These are phyloP conservation scores for Vanderwaltozyma yarrowii DNA, from an alignment of 805 yeast genomes.

Conservation along the genomic window DNA sequence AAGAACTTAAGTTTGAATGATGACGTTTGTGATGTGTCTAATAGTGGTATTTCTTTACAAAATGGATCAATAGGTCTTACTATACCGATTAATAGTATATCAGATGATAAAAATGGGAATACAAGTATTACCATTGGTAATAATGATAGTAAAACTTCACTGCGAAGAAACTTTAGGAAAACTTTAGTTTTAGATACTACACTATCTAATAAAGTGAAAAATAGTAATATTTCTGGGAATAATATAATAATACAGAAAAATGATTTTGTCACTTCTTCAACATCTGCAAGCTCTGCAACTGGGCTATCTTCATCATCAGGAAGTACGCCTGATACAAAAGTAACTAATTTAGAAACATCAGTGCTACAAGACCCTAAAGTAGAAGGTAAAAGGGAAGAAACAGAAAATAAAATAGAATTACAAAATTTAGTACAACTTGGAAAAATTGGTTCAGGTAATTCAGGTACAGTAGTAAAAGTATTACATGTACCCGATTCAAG, in stretches of 20 bases:
- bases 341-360: background rate
- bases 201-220: background rate
- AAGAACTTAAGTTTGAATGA: conserved; percentile 41
- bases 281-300: background rate
- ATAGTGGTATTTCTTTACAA: too few relatives aligned
- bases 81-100: background rate
- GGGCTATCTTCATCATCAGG: background rate
- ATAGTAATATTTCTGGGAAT: background rate
- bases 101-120: conserved; percentile 16
- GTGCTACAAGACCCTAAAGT: background rate
- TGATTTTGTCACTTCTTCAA: background rate
- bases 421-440: conserved; percentile 68
- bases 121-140: conserved; percentile 31
- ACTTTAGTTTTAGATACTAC: conserved; percentile 6
- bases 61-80: too few relatives aligned
- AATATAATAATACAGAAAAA: conserved; percentile 4
- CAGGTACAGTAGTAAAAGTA: conserved; percentile 86
- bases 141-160: conserved; percentile 8
- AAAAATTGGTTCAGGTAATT: conserved; percentile 83
- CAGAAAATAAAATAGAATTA: conserved; percentile 16
- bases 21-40: background rate
- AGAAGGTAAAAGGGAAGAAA: background rate
- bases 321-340: background rate
- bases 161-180: conserved; percentile 17
- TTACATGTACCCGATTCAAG: conserved; percentile 81